Percentiles rank a stretch among this genome's conserved stretches.
These are phyloP conservation scores for Alternaria incomplexa DNA, from an alignment of 2,329 filamentous ascomycete genomes.

Conservation along the genomic window DNA sequence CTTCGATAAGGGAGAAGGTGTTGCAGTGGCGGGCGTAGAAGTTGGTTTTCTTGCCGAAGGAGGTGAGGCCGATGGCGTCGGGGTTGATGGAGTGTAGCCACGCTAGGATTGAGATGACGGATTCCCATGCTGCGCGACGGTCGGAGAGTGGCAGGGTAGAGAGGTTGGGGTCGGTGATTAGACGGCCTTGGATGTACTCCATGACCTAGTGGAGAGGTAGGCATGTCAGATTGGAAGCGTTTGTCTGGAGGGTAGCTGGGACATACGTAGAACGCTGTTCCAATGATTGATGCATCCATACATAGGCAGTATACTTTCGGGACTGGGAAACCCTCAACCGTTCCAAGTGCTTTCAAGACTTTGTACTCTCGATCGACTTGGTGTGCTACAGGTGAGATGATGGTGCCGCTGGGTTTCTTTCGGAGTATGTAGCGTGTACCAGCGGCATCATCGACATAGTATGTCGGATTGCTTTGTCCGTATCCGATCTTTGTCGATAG, in stretches of 20 bases:
- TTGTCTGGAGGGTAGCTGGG: not conserved
- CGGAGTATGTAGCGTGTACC: conserved; percentile 80
- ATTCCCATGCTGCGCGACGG: conserved; percentile 54
- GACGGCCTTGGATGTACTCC: conserved; percentile 90
- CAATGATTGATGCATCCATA: conserved; percentile 77
- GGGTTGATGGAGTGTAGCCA: conserved; percentile 80
- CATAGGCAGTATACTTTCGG: conserved; percentile 84
- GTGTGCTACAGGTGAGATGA: conserved; percentile 91
- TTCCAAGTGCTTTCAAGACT: conserved; percentile 78
- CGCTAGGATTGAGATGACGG: conserved; percentile 77
- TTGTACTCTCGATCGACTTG: conserved; percentile 94
- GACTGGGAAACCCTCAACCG: conserved; percentile 80
- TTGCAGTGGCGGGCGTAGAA: conserved; percentile 87
- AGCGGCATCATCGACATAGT: conserved; percentile 75
- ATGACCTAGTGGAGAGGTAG: conserved; percentile 64
- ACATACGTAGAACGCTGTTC: conserved; percentile 80
- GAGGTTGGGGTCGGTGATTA: conserved; percentile 85
- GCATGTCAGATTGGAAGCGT: not conserved
- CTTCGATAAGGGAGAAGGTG: conserved; percentile 80
- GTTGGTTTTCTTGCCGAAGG: conserved; percentile 73
- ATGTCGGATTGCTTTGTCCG: conserved; percentile 96
- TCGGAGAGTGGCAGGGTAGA: conserved; percentile 70
- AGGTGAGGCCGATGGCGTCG: conserved; percentile 68
- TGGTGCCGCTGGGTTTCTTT: conserved; percentile 92
- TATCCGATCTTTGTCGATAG: conserved; percentile 77